Percentiles rank a stretch among this genome's conserved stretches.
Conservation (phyloP, 1,284 basidiomycete species). For the Athelia psychrophila region DNA sequence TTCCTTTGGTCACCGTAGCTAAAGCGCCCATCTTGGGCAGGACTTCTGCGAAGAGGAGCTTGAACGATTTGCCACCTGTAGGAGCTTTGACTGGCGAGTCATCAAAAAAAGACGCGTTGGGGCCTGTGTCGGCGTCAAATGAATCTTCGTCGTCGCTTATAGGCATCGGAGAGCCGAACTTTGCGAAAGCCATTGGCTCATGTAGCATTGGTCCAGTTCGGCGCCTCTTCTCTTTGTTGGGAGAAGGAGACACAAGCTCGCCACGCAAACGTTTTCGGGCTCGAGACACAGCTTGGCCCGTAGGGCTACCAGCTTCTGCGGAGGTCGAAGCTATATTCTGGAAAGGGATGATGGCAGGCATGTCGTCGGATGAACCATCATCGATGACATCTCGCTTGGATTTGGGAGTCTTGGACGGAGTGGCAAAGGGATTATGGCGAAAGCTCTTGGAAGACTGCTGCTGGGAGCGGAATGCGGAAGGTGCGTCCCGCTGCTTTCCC, state of each 20-base stretch:
- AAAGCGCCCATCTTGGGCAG: background rate
- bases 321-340: constrained; percentile 13
- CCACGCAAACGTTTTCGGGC: constrained; percentile 78
- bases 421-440: constrained; percentile 46
- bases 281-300: constrained; percentile 49
- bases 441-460: constrained; percentile 14
- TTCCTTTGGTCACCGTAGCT: background rate
- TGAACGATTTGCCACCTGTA: constrained; percentile 55
- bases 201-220: constrained; percentile 26
- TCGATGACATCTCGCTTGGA: constrained; percentile 13
- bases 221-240: constrained; percentile 68
- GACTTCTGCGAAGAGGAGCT: constrained; percentile 62
- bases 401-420: constrained; percentile 44
- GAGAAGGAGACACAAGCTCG: constrained; percentile 77
- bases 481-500: constrained; percentile 26
- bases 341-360: constrained; percentile 32
- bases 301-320: constrained; percentile 13
- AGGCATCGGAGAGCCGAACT: constrained; percentile 12
- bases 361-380: constrained; percentile 29
- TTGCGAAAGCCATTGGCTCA: background rate
- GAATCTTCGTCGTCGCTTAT: constrained; percentile 38
- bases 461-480: constrained; percentile 7
- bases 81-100: constrained; percentile 69
- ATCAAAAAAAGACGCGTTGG: constrained; percentile 51
- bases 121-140: constrained; percentile 21